Conservation (phyloP, 345 rosid species). For the Mercurialis annua region DNA sequence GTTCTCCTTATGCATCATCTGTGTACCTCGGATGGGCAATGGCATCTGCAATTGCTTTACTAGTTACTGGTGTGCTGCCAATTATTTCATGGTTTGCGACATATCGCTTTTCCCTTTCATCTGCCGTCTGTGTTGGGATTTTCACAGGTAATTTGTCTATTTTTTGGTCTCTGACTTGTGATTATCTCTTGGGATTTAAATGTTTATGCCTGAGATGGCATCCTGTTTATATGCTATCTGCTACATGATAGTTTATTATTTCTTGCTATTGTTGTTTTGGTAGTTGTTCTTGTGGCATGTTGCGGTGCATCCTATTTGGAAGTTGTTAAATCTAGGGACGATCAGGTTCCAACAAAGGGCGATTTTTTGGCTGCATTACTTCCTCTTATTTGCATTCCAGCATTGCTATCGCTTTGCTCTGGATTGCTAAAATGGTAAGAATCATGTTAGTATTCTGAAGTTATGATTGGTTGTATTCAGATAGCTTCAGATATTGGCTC, state of each 20-base stretch:
- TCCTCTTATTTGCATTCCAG: conserved; percentile 95
- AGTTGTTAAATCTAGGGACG: conserved; percentile 82
- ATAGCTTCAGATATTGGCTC: not conserved
- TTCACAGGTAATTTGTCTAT: conserved; percentile 61
- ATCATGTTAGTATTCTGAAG: conserved; percentile 8
- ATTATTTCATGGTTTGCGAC: conserved; percentile 97
- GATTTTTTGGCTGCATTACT: conserved; percentile 98
- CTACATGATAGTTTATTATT: conserved; percentile 1
- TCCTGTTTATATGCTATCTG: conserved; percentile 11
- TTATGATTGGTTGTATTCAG: not conserved
- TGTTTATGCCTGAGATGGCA: conserved; percentile 15
- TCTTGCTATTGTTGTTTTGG: conserved; percentile 30
- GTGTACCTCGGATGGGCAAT: conserved; percentile 96
- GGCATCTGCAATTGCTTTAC: conserved; percentile 89
- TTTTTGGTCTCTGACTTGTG: conserved; percentile 5
- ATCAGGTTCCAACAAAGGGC: conserved; percentile 73
- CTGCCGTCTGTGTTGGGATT: conserved; percentile 76
- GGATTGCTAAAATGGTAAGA: conserved; percentile 93
- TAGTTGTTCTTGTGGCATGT: conserved; percentile 91
- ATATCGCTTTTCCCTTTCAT: conserved; percentile 84
- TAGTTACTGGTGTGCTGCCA: conserved; percentile 89
- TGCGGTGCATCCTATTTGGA: conserved; percentile 89
- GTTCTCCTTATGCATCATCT: conserved; percentile 84
- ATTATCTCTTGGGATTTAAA: not conserved
- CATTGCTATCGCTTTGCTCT: conserved; percentile 75